Evolutionary conservation across 139 green algal genomes (phyloP).

Genomic region (Closterium sp.): DNA sequence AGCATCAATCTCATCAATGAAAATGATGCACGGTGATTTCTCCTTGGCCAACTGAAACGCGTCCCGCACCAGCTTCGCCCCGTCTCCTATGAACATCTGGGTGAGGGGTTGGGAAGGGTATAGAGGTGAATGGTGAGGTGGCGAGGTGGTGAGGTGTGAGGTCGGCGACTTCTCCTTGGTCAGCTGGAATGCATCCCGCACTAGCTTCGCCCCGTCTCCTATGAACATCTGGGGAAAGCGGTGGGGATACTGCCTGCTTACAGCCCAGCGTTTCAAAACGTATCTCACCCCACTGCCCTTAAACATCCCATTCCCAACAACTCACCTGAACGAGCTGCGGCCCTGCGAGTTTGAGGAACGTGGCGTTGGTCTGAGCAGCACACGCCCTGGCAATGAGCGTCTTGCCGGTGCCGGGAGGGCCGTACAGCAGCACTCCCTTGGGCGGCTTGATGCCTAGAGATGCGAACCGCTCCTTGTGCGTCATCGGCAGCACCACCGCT

Average conservation of each 20-base stretch:
- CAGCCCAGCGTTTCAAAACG: too few relatives aligned
- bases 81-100: constrained; percentile 98
- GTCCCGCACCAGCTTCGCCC: constrained; percentile 97
- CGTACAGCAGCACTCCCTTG: constrained; percentile 92
- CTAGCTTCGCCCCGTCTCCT: constrained; percentile 95
- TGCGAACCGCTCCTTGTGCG: constrained; percentile 91
- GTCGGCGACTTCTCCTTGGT: constrained; percentile 79
- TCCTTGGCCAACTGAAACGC: constrained; percentile 98
- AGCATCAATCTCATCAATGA: constrained; percentile 97
- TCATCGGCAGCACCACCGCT: constrained; percentile 97
- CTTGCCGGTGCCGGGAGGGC: constrained; percentile 90
- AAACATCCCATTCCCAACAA: too few relatives aligned
- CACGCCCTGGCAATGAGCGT: constrained; percentile 91
- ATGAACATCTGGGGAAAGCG: too few relatives aligned
- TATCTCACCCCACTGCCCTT: too few relatives aligned
- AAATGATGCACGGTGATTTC: constrained; percentile 98
- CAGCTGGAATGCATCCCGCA: constrained; percentile 94
- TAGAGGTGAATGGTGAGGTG: too few relatives aligned
- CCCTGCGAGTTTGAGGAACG: constrained; percentile 97
- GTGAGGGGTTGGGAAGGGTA: too few relatives aligned
- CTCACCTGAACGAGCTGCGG: constrained; percentile 79
- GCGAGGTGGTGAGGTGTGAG: too few relatives aligned
- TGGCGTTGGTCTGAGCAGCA: constrained; percentile 96
- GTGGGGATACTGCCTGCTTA: too few relatives aligned
- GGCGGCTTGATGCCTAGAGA: constrained; percentile 93